Percentiles rank a stretch among this genome's conserved stretches.
Conservation (phyloP, 805 yeast genomes). For the Komagataella pastoris region DNA sequence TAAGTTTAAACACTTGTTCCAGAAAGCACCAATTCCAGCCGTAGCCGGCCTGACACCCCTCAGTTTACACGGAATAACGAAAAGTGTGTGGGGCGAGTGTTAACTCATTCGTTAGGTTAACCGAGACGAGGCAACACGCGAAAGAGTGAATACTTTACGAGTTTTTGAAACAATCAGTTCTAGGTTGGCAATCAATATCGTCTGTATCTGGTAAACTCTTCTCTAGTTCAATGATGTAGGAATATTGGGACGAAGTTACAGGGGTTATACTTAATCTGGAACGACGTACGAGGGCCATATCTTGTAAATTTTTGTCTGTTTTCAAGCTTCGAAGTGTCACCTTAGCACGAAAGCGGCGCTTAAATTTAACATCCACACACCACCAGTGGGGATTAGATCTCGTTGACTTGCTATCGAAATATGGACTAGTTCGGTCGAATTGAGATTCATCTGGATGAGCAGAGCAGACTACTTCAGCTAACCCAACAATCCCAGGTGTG, state of each 20-base stretch:
- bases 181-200: constrained; percentile 17
- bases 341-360: constrained; percentile 27
- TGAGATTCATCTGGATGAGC: constrained; percentile 27
- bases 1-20: not conserved
- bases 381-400: constrained; percentile 37
- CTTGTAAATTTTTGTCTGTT: constrained; percentile 16
- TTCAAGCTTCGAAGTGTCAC: constrained; percentile 26
- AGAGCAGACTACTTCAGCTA: constrained; percentile 20
- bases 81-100: not conserved
- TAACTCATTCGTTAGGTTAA: not conserved
- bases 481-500: constrained; percentile 41
- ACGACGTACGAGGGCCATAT: constrained; percentile 31
- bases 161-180: no score
- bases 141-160: not conserved
- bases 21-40: not conserved
- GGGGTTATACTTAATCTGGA: constrained; percentile 40
- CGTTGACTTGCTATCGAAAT: constrained; percentile 33
- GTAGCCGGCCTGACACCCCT: not conserved
- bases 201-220: constrained; percentile 10
- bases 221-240: constrained; percentile 23
- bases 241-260: constrained; percentile 28
- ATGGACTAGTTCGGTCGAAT: constrained; percentile 26
- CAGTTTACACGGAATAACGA: not conserved
- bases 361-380: constrained; percentile 36
- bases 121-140: not conserved